These are phyloP conservation scores for Knufia petricola DNA, from an alignment of 2,329 filamentous ascomycete genomes.

Conservation along the genomic window DNA sequence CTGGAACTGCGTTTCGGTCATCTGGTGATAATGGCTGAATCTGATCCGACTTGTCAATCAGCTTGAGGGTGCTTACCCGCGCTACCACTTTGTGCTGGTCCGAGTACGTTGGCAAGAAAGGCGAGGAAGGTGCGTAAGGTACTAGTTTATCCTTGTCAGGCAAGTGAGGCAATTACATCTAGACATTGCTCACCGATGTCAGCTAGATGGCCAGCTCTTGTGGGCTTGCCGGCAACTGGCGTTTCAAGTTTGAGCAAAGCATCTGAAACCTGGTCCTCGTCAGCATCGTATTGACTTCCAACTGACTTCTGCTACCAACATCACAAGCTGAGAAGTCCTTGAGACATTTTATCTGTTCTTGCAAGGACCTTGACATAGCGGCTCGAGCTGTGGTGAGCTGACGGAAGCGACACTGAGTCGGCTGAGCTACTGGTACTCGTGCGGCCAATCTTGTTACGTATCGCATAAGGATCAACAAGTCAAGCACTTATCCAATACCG, in stretches of 20 bases:
- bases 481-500: too few relatives aligned
- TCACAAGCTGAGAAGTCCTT: conserved; percentile 35
- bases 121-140: conserved; percentile 26
- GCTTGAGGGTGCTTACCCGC: conserved; percentile 39
- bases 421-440: background rate
- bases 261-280: conserved; percentile 51
- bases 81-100: conserved; percentile 30
- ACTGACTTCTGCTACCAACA: conserved; percentile 24
- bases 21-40: conserved; percentile 16
- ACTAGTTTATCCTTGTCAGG: conserved; percentile 2
- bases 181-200: conserved; percentile 44
- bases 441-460: background rate
- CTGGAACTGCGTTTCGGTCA: conserved; percentile 43
- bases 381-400: background rate
- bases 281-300: background rate
- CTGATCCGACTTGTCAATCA: conserved; percentile 48
- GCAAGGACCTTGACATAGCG: conserved; percentile 23
- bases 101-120: conserved; percentile 24
- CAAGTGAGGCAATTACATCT: background rate
- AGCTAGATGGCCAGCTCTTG: conserved; percentile 56
- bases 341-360: conserved; percentile 27
- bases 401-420: background rate
- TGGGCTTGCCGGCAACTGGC: conserved; percentile 33
- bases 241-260: conserved; percentile 59
- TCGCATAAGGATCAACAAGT: background rate